phyloP scores from a whole-genome alignment of 2,329 filamentous ascomycete species.

The Thielaviopsis punctulata region DNA sequence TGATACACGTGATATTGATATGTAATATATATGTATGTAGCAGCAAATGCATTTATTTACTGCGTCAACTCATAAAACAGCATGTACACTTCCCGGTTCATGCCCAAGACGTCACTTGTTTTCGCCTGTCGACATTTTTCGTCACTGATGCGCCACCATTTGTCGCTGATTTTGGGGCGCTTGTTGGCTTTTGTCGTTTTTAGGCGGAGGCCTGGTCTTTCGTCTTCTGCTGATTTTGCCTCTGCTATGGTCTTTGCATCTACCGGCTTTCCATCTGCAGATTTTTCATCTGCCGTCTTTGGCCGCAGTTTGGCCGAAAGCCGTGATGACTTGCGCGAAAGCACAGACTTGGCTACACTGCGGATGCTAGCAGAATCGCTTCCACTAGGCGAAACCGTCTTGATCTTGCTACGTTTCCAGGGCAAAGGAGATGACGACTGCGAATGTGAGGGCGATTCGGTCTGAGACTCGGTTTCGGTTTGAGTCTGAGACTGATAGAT shows the following conservation, averaged over 20 bases:
- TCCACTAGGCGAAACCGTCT: slow-evolving; percentile 17
- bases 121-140: slow-evolving; percentile 92
- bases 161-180: slow-evolving; percentile 42
- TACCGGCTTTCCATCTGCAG: neutral
- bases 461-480: too few species aligned
- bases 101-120: slow-evolving; percentile 74
- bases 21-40: too few species aligned
- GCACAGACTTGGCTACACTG: slow-evolving; percentile 38
- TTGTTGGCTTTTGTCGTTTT: neutral
- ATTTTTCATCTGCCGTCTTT: neutral
- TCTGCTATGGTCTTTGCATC: neutral
- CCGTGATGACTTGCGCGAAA: slow-evolving; percentile 28
- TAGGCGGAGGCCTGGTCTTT: neutral
- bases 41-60: too few species aligned
- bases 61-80: slow-evolving; percentile 80
- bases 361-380: slow-evolving; percentile 28
- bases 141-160: slow-evolving; percentile 95
- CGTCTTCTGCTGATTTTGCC: neutral
- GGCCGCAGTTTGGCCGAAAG: slow-evolving; percentile 3
- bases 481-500: neutral
- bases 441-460: too few species aligned
- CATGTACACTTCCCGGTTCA: slow-evolving; percentile 93
- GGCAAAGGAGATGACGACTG: neutral
- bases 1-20: too few species aligned
- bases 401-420: slow-evolving; percentile 21